Percentiles rank a stretch among this genome's conserved stretches.
phyloP scores from a whole-genome alignment of 192 early-diverging fungal species.

The Diversispora eburnea region DNA sequence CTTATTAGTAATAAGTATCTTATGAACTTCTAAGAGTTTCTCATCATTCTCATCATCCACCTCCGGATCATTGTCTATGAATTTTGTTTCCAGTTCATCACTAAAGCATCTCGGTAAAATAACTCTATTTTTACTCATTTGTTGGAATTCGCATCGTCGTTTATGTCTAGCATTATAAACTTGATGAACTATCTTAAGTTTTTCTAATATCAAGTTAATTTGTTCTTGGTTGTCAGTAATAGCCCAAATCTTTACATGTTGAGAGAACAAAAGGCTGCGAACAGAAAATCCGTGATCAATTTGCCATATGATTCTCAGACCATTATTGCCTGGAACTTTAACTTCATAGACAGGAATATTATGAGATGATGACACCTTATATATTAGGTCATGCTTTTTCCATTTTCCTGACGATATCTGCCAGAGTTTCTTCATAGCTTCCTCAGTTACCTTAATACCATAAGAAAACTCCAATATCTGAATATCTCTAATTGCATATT shows the following conservation, averaged over 20 bases:
- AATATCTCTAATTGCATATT: slow-evolving; percentile 19
- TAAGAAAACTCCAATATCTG: neutral
- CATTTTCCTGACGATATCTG: slow-evolving; percentile 14
- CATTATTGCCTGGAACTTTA: neutral
- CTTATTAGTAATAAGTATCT: slow-evolving; percentile 24
- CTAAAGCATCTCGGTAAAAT: slow-evolving; percentile 14
- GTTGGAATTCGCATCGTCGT: neutral
- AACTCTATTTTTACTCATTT: neutral
- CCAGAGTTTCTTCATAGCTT: slow-evolving; percentile 10
- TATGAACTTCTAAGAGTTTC: slow-evolving; percentile 12
- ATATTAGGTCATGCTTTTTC: neutral
- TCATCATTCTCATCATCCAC: slow-evolving; percentile 24
- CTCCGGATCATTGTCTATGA: neutral
- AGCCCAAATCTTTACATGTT: slow-evolving; percentile 21
- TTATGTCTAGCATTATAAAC: neutral
- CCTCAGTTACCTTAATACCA: neutral
- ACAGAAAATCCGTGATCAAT: slow-evolving; percentile 12
- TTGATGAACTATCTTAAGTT: slow-evolving; percentile 11
- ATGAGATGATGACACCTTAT: neutral
- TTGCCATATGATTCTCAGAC: slow-evolving; percentile 16
- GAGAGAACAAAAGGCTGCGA: neutral
- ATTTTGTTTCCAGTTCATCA: neutral
- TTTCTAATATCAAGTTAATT: slow-evolving; percentile 12
- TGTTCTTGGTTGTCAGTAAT: slow-evolving; percentile 6
- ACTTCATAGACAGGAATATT: slow-evolving; percentile 4